A percentile compares a stretch with the other conserved stretches of the same genome.
These are phyloP conservation scores for Botryobasidium botryosum DNA, from an alignment of 768 basidiomycete species.

Conservation along the genomic window DNA sequence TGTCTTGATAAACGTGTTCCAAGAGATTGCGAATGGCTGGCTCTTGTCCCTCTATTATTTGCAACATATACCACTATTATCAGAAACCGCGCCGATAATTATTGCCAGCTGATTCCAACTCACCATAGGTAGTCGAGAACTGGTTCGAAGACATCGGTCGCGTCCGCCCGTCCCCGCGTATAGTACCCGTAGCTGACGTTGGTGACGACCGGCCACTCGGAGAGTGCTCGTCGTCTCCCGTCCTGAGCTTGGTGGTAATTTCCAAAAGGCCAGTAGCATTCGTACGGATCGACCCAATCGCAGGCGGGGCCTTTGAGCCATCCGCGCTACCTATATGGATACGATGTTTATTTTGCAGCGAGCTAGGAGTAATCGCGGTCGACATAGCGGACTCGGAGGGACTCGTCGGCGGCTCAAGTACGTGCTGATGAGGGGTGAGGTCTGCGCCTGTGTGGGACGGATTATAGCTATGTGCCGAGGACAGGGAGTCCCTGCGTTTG, in stretches of 20 bases:
- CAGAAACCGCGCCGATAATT: neutral
- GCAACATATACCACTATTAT: neutral
- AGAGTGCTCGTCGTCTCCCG: slow-evolving; percentile 38
- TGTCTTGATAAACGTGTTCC: slow-evolving; percentile 80
- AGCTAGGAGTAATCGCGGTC: slow-evolving; percentile 40
- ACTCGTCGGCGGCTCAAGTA: slow-evolving; percentile 41
- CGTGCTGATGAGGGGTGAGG: slow-evolving; percentile 22
- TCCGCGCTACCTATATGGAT: slow-evolving; percentile 58
- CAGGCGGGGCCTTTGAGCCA: slow-evolving; percentile 74
- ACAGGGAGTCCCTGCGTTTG: slow-evolving; percentile 24
- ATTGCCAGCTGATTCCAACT: neutral
- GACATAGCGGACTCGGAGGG: slow-evolving; percentile 75
- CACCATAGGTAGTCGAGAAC: slow-evolving; percentile 8
- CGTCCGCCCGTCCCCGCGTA: slow-evolving; percentile 23
- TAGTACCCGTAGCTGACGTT: slow-evolving; percentile 38
- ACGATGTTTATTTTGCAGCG: slow-evolving; percentile 38
- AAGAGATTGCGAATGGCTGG: slow-evolving; percentile 76
- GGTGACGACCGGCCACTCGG: slow-evolving; percentile 70
- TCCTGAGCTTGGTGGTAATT: slow-evolving; percentile 46
- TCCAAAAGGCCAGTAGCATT: slow-evolving; percentile 75
- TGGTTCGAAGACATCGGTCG: slow-evolving; percentile 6
- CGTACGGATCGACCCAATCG: slow-evolving; percentile 68
- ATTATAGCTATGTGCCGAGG: slow-evolving; percentile 19
- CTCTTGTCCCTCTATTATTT: slow-evolving; percentile 62
- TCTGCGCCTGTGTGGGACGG: slow-evolving; percentile 13